Conservation (phyloP, 345 rosid species). For the Moringa oleifera region DNA sequence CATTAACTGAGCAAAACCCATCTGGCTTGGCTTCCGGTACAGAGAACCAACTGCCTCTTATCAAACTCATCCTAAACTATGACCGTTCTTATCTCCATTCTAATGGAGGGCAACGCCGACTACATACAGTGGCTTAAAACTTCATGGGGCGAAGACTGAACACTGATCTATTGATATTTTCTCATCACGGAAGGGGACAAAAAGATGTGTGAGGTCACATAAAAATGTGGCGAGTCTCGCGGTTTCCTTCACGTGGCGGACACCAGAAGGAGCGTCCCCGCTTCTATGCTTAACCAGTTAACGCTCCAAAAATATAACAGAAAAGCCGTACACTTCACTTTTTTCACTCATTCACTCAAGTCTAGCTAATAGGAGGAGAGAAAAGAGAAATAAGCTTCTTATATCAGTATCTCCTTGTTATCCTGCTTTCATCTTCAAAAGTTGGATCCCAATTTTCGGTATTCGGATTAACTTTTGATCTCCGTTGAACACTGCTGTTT, state of each 20-base stretch:
- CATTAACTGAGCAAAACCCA: too few relatives aligned
- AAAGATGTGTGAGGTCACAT: not conserved
- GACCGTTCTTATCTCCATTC: too few relatives aligned
- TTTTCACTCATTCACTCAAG: slow-evolving; percentile 5
- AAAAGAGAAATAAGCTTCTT: not conserved
- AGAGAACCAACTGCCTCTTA: too few relatives aligned
- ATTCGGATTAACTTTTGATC: not conserved
- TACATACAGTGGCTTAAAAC: too few relatives aligned
- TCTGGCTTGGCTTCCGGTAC: too few relatives aligned
- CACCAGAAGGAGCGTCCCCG: slow-evolving; percentile 12
- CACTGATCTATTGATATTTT: too few relatives aligned
- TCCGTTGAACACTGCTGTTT: slow-evolving; percentile 9
- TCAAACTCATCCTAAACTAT: too few relatives aligned
- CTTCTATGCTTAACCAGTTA: slow-evolving; percentile 11
- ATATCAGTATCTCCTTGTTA: not conserved
- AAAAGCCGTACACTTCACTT: slow-evolving; percentile 7
- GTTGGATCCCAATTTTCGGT: slow-evolving; percentile 4
- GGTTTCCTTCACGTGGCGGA: slow-evolving; percentile 57
- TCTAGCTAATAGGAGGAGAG: slow-evolving; percentile 10
- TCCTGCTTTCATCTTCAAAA: not conserved
- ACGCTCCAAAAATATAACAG: slow-evolving; percentile 5
- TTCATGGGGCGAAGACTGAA: too few relatives aligned
- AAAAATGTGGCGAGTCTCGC: not conserved
- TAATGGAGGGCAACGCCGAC: too few relatives aligned
- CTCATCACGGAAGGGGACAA: not conserved